Percentiles rank a stretch among this genome's conserved stretches.
Evolutionary conservation across 2,329 filamentous ascomycete species (phyloP).

Genomic region (Penicillium concentricum): DNA sequence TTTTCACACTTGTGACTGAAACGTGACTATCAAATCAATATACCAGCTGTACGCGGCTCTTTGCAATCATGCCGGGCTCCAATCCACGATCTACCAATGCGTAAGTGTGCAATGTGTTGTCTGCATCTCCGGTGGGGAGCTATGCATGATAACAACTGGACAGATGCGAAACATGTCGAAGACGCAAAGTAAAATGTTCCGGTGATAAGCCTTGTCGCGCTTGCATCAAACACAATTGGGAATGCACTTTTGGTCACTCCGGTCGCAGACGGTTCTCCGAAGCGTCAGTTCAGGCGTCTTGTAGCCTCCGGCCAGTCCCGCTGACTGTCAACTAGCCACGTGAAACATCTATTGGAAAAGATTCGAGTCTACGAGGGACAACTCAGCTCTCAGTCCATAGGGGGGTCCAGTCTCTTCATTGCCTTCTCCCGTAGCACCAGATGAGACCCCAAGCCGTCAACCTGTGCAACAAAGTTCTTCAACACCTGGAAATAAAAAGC

Average conservation of each 20-base stretch:
- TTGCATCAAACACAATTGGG: conserved; percentile 19
- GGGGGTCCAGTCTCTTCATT: background rate
- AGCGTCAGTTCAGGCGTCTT: conserved; percentile 9
- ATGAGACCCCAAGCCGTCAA: background rate
- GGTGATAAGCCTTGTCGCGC: conserved; percentile 21
- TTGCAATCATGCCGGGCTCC: background rate
- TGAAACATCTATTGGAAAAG: conserved; percentile 16
- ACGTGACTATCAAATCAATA: background rate
- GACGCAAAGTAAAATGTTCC: conserved; percentile 24
- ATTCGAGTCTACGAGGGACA: conserved; percentile 17
- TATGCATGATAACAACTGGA: conserved; percentile 3
- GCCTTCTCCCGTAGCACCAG: background rate
- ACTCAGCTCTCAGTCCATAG: background rate
- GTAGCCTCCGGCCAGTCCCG: background rate
- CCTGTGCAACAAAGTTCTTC: background rate
- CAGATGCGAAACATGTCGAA: conserved; percentile 19
- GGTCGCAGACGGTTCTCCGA: conserved; percentile 19
- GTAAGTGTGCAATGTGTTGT: background rate
- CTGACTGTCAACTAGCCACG: conserved; percentile 5
- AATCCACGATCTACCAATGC: conserved; percentile 8
- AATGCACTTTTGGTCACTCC: conserved; percentile 15
- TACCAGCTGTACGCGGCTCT: background rate
- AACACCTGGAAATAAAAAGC: background rate
- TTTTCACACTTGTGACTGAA: background rate
- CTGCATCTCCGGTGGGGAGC: background rate